Percentiles rank a stretch among this genome's conserved stretches.
phyloP scores from a whole-genome alignment of 2,329 filamentous ascomycete species.

The Cordyceps tenuipes region DNA sequence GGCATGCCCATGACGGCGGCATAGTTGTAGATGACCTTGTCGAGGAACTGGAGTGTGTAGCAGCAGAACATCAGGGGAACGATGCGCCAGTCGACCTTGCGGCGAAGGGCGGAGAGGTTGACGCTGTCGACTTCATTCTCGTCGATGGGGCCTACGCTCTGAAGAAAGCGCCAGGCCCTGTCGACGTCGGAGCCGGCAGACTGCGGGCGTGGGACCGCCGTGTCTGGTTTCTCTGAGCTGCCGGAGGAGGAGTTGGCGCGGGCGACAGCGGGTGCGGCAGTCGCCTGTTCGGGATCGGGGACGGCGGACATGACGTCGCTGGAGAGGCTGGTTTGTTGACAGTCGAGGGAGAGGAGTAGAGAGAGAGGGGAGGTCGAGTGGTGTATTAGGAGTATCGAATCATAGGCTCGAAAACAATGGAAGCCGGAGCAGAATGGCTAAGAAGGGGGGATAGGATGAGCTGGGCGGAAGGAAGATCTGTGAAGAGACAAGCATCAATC shows the following conservation, averaged over 20 bases:
- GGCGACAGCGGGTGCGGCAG: constrained; percentile 11
- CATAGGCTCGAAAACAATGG: too few relatives aligned
- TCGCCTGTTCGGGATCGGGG: not conserved
- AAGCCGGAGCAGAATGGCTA: too few relatives aligned
- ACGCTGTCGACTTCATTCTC: constrained; percentile 26
- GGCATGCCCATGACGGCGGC: constrained; percentile 57
- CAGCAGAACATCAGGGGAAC: constrained; percentile 54
- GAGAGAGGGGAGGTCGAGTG: not conserved
- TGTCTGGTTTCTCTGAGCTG: constrained; percentile 12
- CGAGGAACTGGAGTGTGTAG: constrained; percentile 56
- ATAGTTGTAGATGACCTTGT: constrained; percentile 59
- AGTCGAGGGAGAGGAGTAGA: not conserved
- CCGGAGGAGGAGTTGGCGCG: constrained; percentile 6
- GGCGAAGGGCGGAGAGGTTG: constrained; percentile 38
- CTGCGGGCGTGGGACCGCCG: constrained; percentile 1
- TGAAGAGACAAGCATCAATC: not conserved
- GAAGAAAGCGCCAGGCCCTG: constrained; percentile 37
- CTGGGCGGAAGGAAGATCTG: not conserved
- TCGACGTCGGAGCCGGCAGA: constrained; percentile 26
- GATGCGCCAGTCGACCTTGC: constrained; percentile 51
- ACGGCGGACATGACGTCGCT: constrained; percentile 17
- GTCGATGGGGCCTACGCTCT: constrained; percentile 31
- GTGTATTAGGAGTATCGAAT: not conserved
- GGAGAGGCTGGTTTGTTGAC: not conserved
- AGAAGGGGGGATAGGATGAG: not conserved